Percentiles rank a stretch among this genome's conserved stretches.
These are phyloP conservation scores for Lagenaria siceraria DNA, from an alignment of 306 rosid genomes.

Conservation along the genomic window DNA sequence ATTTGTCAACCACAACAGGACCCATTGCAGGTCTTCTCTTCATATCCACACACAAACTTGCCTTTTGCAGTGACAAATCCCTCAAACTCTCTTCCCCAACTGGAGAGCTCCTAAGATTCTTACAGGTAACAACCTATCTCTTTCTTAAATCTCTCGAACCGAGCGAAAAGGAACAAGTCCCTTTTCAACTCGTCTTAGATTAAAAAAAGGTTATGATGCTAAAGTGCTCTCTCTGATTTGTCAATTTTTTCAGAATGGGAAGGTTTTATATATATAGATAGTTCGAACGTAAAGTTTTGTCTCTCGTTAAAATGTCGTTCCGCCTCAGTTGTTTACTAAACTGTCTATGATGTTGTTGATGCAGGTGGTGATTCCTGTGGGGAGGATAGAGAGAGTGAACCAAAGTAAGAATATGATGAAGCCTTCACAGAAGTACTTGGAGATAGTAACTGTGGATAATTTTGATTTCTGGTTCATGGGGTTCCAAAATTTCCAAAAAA, in stretches of 20 bases:
- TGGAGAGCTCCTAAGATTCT: constrained; percentile 36
- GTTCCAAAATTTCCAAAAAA: constrained; percentile 42
- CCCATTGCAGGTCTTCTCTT: constrained; percentile 79
- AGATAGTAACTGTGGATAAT: constrained; percentile 48
- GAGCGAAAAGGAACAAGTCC: no score
- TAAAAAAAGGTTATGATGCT: not conserved
- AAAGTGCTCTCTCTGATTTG: no score
- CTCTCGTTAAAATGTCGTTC: not conserved
- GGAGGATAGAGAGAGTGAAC: constrained; percentile 27
- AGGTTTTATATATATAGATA: no score
- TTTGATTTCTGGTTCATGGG: constrained; percentile 72
- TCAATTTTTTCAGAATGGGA: no score
- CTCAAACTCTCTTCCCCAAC: constrained; percentile 45
- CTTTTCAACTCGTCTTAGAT: not conserved
- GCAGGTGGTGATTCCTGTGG: constrained; percentile 27
- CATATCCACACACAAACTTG: constrained; percentile 60
- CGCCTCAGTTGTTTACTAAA: not conserved
- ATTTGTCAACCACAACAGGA: constrained; percentile 73
- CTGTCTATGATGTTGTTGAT: not conserved
- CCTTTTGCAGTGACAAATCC: constrained; percentile 70
- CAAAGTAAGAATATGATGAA: constrained; percentile 38
- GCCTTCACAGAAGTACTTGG: constrained; percentile 51
- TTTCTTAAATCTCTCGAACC: not conserved
- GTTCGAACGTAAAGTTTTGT: not conserved
- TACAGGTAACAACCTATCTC: constrained; percentile 33